A percentile compares a stretch with the other conserved stretches of the same genome.
phyloP scores from a whole-genome alignment of 306 rosid species.

The Medicago lupulina region DNA sequence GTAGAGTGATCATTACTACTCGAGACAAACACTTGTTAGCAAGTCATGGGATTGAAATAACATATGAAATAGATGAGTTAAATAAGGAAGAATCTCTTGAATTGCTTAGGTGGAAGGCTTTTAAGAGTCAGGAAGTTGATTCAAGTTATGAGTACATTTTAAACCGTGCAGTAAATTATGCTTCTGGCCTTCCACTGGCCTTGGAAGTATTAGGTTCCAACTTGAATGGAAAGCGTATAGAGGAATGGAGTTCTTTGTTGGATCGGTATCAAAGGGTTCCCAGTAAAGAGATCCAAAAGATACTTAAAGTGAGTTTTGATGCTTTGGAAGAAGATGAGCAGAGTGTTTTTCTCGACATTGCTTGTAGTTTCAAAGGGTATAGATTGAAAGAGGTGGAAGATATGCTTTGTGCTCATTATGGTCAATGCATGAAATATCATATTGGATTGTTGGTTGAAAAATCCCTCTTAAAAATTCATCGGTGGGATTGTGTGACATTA shows the following conservation, averaged over 20 bases:
- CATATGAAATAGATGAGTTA: background rate
- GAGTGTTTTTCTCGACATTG: slow-evolving; percentile 24
- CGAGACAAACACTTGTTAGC: slow-evolving; percentile 30
- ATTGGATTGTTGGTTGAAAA: background rate
- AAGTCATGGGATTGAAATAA: background rate
- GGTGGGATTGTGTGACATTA: background rate
- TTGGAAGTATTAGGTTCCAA: slow-evolving; percentile 39
- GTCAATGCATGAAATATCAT: background rate
- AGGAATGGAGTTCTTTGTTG: slow-evolving; percentile 27
- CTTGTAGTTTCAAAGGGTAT: slow-evolving; percentile 30
- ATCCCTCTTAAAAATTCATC: background rate
- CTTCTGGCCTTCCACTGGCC: slow-evolving; percentile 38
- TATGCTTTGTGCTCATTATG: background rate
- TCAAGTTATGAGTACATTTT: background rate
- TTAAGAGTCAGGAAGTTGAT: background rate
- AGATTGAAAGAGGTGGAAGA: background rate
- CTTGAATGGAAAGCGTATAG: background rate
- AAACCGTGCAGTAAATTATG: background rate
- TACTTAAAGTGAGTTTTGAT: slow-evolving; percentile 31
- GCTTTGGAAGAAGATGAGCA: slow-evolving; percentile 14
- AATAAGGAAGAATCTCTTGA: slow-evolving; percentile 11
- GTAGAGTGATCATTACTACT: slow-evolving; percentile 43
- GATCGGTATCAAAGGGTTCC: slow-evolving; percentile 6
- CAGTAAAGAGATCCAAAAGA: background rate
- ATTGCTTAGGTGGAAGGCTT: slow-evolving; percentile 39